Evolutionary conservation across 305 asterid species (phyloP).

Genomic region (Fraxinus paxiana): DNA sequence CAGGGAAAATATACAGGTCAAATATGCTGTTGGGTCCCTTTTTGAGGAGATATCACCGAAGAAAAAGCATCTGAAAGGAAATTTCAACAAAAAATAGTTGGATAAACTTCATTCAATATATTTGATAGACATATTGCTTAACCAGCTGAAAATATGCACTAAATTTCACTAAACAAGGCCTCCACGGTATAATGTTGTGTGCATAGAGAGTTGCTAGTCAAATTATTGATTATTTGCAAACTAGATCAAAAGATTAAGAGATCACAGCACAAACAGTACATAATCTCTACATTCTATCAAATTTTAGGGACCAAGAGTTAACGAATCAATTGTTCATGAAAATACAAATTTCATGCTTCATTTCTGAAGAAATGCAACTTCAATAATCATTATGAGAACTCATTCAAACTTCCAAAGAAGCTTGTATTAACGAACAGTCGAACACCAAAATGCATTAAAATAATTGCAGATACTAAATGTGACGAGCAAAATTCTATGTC

Average conservation of each 20-base stretch:
- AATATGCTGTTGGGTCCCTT: slow-evolving; percentile 69
- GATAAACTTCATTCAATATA: slow-evolving; percentile 12
- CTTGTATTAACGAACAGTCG: background rate
- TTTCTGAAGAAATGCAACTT: background rate
- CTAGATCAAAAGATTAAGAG: background rate
- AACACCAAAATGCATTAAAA: background rate
- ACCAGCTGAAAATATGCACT: background rate
- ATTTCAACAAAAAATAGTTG: slow-evolving; percentile 22
- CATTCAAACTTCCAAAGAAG: background rate
- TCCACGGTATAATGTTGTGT: slow-evolving; percentile 2
- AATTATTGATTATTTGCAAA: background rate
- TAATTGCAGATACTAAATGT: background rate
- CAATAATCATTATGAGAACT: background rate
- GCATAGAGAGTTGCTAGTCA: background rate
- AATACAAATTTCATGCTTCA: background rate
- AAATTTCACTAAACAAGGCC: background rate
- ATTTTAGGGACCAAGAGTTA: background rate
- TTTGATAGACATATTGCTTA: background rate
- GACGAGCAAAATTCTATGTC: background rate
- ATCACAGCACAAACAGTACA: background rate
- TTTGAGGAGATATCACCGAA: slow-evolving; percentile 87
- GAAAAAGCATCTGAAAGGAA: slow-evolving; percentile 76
- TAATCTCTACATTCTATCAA: background rate
- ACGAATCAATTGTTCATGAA: background rate
- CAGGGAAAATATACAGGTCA: slow-evolving; percentile 53